Base-by-base conservation (phyloP, 768 basidiomycete species). In the Lepiota brunneoincarnata region DNA sequence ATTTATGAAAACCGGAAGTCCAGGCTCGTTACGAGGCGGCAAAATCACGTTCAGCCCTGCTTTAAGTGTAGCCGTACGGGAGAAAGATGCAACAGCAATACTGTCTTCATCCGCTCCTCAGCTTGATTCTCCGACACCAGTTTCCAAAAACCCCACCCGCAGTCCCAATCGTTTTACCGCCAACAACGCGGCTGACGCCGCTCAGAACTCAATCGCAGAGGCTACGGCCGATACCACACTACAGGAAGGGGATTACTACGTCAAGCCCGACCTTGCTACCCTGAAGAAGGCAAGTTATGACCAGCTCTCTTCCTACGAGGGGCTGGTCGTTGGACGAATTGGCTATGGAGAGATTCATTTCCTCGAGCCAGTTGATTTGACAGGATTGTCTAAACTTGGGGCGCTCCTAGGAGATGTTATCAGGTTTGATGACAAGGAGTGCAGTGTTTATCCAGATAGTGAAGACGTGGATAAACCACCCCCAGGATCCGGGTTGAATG, bases 311-410 rank as follows among this genome's bases (percentile, higher is more conserved):
- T 72, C 84, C 15, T 86, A 94, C 63, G 72, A 80, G 53, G 84
- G 84, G 58, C 83, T 99, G 61, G 77, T 87, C 18, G 93, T 97
- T 40, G 93, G 94, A 7, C 87, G 96, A n/a, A 81, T 86, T 51
- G 93, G 94, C 34, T 96, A 86, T 62, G 97, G 97, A 28, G 81
- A 93, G 68, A 87, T 98, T 72, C 80, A 67, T 80, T 96, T 86
- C 74, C 80, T 68, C 76, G 91, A 72, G 75, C 89, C 58, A 71
- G 84, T 91, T 31, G 93, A 98, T 65, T 80, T 99, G 54, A 97
- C 94, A 21, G 86, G 87, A 20, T 74, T 96, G 44, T 74, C 84
- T 14, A 87, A 86, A 64, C 79, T 98, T 36, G 82, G 84, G 6
- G 84, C 87, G 36, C 81, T 99, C 28, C 76, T 93, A 4, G 96